A percentile compares a stretch with the other conserved stretches of the same genome.
These are phyloP conservation scores for Boletales sp. DNA, from an alignment of 768 basidiomycete genomes.

Conservation along the genomic window DNA sequence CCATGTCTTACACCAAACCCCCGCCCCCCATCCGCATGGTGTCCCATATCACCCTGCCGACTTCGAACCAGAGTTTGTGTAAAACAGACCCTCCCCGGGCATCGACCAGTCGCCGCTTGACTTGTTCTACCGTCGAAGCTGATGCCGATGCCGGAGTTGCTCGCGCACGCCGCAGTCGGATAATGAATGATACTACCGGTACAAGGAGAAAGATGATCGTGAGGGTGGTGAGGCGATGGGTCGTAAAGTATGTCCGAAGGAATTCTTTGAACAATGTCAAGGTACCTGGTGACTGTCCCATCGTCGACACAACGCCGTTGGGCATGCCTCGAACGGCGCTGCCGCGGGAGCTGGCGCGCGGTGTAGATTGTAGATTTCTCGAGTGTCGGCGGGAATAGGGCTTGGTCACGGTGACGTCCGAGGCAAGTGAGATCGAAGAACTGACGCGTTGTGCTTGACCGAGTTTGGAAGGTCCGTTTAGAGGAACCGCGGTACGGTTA, in stretches of 20 bases:
- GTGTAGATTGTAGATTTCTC: constrained; percentile 5
- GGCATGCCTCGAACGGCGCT: constrained; percentile 13
- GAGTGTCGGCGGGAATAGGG: constrained; percentile 4
- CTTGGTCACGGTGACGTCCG: constrained; percentile 26
- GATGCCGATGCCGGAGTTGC: constrained; percentile 8
- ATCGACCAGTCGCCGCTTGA: constrained; percentile 50
- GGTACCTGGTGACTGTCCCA: constrained; percentile 17
- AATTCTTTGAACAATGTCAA: constrained; percentile 47
- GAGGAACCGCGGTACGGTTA: constrained; percentile 67
- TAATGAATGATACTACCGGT: constrained; percentile 42
- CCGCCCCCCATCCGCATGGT: constrained; percentile 75
- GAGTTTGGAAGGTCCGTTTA: constrained; percentile 11
- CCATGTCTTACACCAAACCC: constrained; percentile 53
- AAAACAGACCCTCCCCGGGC: constrained; percentile 35
- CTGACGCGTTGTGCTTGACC: constrained; percentile 10
- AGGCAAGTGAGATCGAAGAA: constrained; percentile 23
- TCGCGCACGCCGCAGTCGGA: constrained; percentile 49
- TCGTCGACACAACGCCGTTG: constrained; percentile 8
- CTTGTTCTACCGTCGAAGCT: constrained; percentile 49
- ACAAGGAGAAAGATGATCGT: constrained; percentile 38
- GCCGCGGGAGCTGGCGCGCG: constrained; percentile 11
- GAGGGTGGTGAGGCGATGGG: constrained; percentile 47
- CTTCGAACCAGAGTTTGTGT: constrained; percentile 48
- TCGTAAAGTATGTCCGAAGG: constrained; percentile 45
- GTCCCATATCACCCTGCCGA: constrained; percentile 54